Conservation (phyloP, 1,284 basidiomycete genomes). For the Phylloporus gajari region DNA sequence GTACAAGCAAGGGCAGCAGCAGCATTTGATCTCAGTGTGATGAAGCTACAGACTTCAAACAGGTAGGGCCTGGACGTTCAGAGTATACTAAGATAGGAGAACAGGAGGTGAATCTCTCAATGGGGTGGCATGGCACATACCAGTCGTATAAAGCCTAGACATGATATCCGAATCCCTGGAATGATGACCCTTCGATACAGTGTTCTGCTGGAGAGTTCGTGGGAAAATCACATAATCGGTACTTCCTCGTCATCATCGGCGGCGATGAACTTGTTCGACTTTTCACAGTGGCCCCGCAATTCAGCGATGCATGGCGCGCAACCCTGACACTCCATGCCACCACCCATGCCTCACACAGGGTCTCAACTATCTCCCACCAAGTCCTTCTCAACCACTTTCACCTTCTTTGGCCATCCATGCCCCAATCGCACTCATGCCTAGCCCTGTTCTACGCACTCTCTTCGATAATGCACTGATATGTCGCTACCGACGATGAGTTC, state of each 20-base stretch:
- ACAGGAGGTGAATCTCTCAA: no score
- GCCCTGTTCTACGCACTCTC: conserved; percentile 82
- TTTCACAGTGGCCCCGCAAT: conserved; percentile 74
- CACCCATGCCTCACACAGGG: conserved; percentile 87
- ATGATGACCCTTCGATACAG: no score
- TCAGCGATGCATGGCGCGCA: conserved; percentile 69
- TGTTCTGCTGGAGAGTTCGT: no score
- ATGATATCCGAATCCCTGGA: no score
- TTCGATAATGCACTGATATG: conserved; percentile 77
- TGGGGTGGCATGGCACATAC: no score
- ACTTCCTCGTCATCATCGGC: background rate
- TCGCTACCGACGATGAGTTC: conserved; percentile 85
- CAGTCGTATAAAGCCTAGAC: no score
- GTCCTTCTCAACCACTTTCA: conserved; percentile 56
- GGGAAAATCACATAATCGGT: no score
- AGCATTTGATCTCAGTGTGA: no score
- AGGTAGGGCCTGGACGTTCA: no score
- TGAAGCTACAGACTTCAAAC: no score
- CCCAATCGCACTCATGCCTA: conserved; percentile 88
- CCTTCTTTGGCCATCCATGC: conserved; percentile 87
- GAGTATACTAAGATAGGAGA: no score
- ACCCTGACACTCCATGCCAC: conserved; percentile 75
- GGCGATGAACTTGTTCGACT: conserved; percentile 50
- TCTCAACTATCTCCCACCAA: conserved; percentile 80
- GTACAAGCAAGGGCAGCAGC: no score